Conservation (phyloP, 768 basidiomycete species). For the Lactarius akahatsu region DNA sequence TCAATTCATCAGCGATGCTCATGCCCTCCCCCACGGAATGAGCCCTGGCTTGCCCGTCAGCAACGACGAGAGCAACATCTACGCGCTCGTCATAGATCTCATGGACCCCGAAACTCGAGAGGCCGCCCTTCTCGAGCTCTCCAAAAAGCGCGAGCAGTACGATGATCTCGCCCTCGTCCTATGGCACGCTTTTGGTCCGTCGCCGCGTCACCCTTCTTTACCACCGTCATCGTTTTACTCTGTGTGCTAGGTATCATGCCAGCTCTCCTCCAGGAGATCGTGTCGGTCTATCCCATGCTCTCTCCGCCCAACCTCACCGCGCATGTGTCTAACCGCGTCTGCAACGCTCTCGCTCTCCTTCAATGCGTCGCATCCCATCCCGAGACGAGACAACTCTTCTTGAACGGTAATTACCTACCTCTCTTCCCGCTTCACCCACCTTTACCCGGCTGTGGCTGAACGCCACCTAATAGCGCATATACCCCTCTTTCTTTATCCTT, state of each 20-base stretch:
- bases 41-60: constrained; percentile 32
- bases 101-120: constrained; percentile 84
- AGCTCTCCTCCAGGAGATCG: constrained; percentile 94
- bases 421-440: neutral
- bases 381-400: constrained; percentile 92
- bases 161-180: constrained; percentile 96
- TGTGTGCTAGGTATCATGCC: constrained; percentile 85
- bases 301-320: constrained; percentile 96
- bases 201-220: neutral
- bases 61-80: constrained; percentile 80
- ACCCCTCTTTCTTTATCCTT: constrained; percentile 92
- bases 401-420: constrained; percentile 64
- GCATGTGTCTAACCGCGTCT: constrained; percentile 96
- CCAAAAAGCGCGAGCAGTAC: constrained; percentile 98
- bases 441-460: neutral
- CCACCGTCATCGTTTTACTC: constrained; percentile 7
- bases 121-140: constrained; percentile 87
- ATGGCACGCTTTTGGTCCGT: constrained; percentile 95
- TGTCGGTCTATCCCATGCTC: constrained; percentile 94
- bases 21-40: constrained; percentile 32
- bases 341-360: constrained; percentile 95
- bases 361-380: constrained; percentile 98
- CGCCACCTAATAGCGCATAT: constrained; percentile 72
- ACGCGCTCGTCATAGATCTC: constrained; percentile 83
- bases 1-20: constrained; percentile 39